Conservation (phyloP, 1,284 basidiomycete species). For the Rhodotorula sp. region DNA sequence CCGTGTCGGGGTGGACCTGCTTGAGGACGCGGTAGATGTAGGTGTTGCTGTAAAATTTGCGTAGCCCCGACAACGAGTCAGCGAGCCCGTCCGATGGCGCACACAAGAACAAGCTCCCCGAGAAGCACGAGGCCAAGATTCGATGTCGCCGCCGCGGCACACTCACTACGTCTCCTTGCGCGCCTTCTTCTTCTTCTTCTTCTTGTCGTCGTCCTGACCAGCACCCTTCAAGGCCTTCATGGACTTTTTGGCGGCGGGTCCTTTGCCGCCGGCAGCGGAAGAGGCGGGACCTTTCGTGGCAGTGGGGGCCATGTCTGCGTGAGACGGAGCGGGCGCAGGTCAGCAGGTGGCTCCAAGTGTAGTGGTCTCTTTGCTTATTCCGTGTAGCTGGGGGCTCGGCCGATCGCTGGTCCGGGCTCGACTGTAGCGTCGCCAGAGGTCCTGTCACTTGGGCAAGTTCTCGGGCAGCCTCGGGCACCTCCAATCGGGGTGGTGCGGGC, state of each 20-base stretch:
- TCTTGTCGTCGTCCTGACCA: conserved; percentile 46
- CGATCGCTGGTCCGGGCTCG: no score
- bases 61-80: no score
- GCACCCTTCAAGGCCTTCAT: conserved; percentile 48
- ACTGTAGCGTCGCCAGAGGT: no score
- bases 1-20: conserved; percentile 94
- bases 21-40: conserved; percentile 62
- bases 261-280: conserved; percentile 25
- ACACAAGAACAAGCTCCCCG: no score
- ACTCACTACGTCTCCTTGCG: conserved; percentile 57
- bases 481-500: no score
- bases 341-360: no score
- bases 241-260: conserved; percentile 22
- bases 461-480: no score
- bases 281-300: conserved; percentile 21
- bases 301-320: background rate
- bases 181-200: conserved; percentile 63
- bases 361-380: no score
- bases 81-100: conserved; percentile 6
- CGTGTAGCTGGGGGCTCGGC: no score
- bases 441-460: no score
- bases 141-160: no score
- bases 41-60: background rate
- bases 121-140: background rate
- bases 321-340: background rate